phyloP scores from a whole-genome alignment of 768 basidiomycete species.

The Mycena metata region DNA sequence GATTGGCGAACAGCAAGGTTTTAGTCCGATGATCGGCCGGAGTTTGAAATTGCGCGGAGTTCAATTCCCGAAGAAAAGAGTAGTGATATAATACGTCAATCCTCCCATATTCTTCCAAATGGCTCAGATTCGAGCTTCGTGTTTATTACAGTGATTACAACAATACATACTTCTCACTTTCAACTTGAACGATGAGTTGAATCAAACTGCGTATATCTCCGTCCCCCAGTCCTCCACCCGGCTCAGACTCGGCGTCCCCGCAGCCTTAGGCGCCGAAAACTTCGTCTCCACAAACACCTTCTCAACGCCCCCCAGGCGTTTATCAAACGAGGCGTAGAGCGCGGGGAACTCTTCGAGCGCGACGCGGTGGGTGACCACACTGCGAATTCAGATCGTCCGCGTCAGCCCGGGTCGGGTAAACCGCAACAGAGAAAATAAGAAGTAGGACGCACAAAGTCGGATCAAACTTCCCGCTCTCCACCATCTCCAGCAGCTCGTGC shows the following conservation, averaged over 20 bases:
- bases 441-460: constrained; percentile 60
- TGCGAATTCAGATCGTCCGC: constrained; percentile 19
- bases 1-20: no score
- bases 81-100: no score
- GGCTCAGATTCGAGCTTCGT: no score
- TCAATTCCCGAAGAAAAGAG: no score
- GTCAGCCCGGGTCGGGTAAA: not conserved
- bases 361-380: constrained; percentile 70
- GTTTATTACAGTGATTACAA: no score
- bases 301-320: constrained; percentile 65
- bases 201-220: constrained; percentile 8
- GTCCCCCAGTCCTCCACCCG: constrained; percentile 64
- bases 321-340: constrained; percentile 76
- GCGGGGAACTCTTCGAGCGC: constrained; percentile 75
- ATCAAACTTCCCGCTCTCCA: constrained; percentile 75
- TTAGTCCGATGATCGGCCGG: no score
- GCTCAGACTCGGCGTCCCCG: constrained; percentile 65
- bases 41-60: no score
- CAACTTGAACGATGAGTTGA: no score
- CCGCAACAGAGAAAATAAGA: no score
- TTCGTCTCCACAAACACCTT: constrained; percentile 85
- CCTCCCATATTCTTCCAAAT: no score
- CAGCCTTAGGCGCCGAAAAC: constrained; percentile 58
- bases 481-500: constrained; percentile 77
- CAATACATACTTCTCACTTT: no score